Conservation (phyloP, 768 basidiomycete species). For the Flagelloscypha sp. region DNA sequence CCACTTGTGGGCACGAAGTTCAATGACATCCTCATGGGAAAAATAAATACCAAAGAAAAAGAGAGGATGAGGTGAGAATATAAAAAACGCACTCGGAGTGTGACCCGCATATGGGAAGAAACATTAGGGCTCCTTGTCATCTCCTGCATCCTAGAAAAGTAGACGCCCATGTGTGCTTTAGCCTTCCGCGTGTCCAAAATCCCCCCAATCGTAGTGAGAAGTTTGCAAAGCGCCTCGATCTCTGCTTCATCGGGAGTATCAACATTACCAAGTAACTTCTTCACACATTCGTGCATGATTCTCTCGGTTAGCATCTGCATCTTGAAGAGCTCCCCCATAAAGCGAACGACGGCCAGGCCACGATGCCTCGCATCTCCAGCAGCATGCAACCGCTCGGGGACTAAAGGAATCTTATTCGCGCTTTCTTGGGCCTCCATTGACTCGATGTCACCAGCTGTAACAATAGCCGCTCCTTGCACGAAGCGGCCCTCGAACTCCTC, state of each 20-base stretch:
- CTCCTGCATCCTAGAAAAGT: constrained; percentile 47
- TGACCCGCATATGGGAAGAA: constrained; percentile 49
- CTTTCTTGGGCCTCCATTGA: constrained; percentile 39
- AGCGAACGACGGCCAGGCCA: constrained; percentile 55
- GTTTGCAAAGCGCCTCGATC: constrained; percentile 55
- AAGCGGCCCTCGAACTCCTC: constrained; percentile 47
- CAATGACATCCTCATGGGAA: constrained; percentile 42
- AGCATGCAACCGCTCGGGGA: constrained; percentile 57
- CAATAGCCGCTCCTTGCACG: constrained; percentile 35
- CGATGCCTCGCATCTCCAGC: constrained; percentile 60
- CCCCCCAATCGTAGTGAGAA: constrained; percentile 50
- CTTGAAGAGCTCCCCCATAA: constrained; percentile 65
- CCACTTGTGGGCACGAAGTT: constrained; percentile 46
- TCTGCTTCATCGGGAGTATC: constrained; percentile 59
- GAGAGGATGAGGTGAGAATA: too few species aligned
- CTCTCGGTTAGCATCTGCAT: constrained; percentile 56
- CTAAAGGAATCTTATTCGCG: constrained; percentile 33
- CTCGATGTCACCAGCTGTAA: constrained; percentile 42
- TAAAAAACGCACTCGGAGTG: constrained; percentile 45
- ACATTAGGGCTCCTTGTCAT: constrained; percentile 36
- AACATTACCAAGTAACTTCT: constrained; percentile 52
- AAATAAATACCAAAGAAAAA: constrained; percentile 4
- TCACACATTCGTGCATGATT: constrained; percentile 60
- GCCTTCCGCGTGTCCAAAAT: constrained; percentile 42
- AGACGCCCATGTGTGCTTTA: constrained; percentile 43